These are phyloP conservation scores for Mytilinidion resinicola DNA, from an alignment of 495 filamentous ascomycete genomes.

Conservation along the genomic window DNA sequence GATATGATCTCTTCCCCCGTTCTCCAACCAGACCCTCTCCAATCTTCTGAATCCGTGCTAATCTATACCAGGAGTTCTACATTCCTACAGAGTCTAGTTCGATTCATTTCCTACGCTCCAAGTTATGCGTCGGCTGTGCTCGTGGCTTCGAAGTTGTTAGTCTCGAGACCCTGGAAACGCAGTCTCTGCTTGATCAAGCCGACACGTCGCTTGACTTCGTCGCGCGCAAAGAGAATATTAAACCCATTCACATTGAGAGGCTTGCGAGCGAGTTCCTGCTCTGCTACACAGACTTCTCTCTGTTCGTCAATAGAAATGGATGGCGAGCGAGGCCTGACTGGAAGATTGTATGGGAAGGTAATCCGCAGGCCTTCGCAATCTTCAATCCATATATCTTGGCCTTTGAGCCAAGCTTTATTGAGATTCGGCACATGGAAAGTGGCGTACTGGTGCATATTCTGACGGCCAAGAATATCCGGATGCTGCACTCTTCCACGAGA, in stretches of 20 bases:
- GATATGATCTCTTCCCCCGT: neutral
- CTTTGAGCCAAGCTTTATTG: conserved; percentile 98
- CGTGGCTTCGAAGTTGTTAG: conserved; percentile 95
- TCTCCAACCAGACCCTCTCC: neutral
- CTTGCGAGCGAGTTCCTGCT: conserved; percentile 94
- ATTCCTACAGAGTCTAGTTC: conserved; percentile 94
- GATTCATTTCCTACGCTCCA: conserved; percentile 94
- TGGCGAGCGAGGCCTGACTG: conserved; percentile 95
- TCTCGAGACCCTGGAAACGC: conserved; percentile 93
- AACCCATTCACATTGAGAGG: conserved; percentile 96
- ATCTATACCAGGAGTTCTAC: conserved; percentile 71
- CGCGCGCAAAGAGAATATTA: conserved; percentile 80
- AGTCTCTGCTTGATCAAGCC: conserved; percentile 93
- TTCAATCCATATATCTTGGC: conserved; percentile 94
- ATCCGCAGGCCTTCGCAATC: conserved; percentile 81
- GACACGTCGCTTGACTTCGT: conserved; percentile 98
- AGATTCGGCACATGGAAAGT: conserved; percentile 90
- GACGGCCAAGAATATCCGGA: conserved; percentile 89
- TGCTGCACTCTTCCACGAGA: conserved; percentile 92
- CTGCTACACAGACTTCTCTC: conserved; percentile 96
- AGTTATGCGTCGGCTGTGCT: conserved; percentile 91
- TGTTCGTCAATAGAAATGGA: conserved; percentile 98
- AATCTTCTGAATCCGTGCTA: neutral
- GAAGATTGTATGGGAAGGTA: conserved; percentile 96
- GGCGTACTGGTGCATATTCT: conserved; percentile 86